Evolutionary conservation across 768 basidiomycete species (phyloP).

Genomic region (Sistotremastrum suecicum): DNA sequence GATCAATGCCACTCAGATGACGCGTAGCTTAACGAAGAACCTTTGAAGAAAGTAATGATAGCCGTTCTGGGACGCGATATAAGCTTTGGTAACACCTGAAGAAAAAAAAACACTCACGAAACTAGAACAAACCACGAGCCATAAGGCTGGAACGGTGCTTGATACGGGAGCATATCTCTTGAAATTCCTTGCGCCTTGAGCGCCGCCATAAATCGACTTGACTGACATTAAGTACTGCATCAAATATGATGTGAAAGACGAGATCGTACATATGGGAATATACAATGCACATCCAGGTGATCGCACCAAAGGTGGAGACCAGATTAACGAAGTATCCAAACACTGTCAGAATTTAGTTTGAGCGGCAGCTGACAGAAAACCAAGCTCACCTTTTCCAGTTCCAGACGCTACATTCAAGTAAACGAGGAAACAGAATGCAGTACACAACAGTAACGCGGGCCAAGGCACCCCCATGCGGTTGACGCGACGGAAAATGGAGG

Average conservation of each 20-base stretch:
- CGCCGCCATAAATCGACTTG: conserved; percentile 34
- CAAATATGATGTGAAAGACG: not conserved
- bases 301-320: conserved; percentile 27
- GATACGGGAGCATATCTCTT: conserved; percentile 30
- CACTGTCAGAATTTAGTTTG: conserved; percentile 6
- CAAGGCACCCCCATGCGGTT: conserved; percentile 21
- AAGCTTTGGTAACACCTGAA: too few relatives aligned
- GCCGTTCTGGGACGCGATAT: not conserved
- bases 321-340: conserved; percentile 27
- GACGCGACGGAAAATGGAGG: conserved; percentile 24
- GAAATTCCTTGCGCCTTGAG: conserved; percentile 29
- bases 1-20: conserved; percentile 8
- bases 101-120: not conserved
- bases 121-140: conserved; percentile 4
- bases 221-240: conserved; percentile 11
- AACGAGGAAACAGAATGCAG: conserved; percentile 38
- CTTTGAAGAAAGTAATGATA: conserved; percentile 7
- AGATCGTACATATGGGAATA: conserved; percentile 43
- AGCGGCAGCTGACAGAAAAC: not conserved
- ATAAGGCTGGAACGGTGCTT: conserved; percentile 2
- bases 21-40: conserved; percentile 11
- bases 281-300: conserved; percentile 31
- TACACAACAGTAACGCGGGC: conserved; percentile 35
- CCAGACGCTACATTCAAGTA: conserved; percentile 42
- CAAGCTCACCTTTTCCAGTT: conserved; percentile 30